Evolutionary conservation across 192 early-diverging fungal species (phyloP).

Genomic region (Kappamyces sp.): DNA sequence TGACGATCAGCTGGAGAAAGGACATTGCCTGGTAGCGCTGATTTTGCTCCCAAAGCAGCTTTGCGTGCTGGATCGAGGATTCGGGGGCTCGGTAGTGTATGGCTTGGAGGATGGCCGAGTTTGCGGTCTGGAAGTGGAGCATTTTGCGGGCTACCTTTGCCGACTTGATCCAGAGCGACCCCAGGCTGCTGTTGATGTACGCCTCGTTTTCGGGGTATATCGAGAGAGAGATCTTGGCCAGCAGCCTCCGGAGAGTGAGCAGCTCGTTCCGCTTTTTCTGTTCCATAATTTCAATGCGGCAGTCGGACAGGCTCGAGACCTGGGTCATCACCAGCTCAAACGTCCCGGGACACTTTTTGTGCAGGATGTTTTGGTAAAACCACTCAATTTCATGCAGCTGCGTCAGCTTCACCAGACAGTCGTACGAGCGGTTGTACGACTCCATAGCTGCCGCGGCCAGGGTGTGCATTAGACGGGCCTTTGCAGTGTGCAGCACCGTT

Average conservation of each 20-base stretch:
- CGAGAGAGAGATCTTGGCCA: neutral
- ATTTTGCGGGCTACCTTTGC: slow-evolving; percentile 53
- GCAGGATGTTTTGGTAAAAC: slow-evolving; percentile 14
- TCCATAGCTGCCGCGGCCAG: slow-evolving; percentile 60
- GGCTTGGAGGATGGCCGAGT: slow-evolving; percentile 54
- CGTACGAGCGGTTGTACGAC: slow-evolving; percentile 57
- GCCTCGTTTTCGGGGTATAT: neutral
- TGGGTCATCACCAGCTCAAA: too few relatives aligned
- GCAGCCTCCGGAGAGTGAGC: neutral
- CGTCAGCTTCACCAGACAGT: slow-evolving; percentile 53
- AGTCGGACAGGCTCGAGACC: neutral
- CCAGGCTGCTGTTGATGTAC: slow-evolving; percentile 18
- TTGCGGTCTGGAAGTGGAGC: slow-evolving; percentile 50
- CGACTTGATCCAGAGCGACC: slow-evolving; percentile 59
- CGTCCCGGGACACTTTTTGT: too few relatives aligned
- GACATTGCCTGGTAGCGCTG: slow-evolving; percentile 49
- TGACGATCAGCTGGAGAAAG: slow-evolving; percentile 31
- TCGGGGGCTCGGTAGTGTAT: slow-evolving; percentile 28
- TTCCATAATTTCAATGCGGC: too few relatives aligned
- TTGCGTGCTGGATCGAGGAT: slow-evolving; percentile 51
- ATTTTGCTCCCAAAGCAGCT: slow-evolving; percentile 48
- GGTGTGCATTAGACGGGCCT: slow-evolving; percentile 39
- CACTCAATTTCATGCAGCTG: slow-evolving; percentile 62
- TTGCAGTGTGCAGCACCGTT: slow-evolving; percentile 30
- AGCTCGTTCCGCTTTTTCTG: neutral